Percentiles rank a stretch among this genome's conserved stretches.
phyloP scores from a whole-genome alignment of 805 yeast species.

The Wickerhamomyces sydowiorum region DNA sequence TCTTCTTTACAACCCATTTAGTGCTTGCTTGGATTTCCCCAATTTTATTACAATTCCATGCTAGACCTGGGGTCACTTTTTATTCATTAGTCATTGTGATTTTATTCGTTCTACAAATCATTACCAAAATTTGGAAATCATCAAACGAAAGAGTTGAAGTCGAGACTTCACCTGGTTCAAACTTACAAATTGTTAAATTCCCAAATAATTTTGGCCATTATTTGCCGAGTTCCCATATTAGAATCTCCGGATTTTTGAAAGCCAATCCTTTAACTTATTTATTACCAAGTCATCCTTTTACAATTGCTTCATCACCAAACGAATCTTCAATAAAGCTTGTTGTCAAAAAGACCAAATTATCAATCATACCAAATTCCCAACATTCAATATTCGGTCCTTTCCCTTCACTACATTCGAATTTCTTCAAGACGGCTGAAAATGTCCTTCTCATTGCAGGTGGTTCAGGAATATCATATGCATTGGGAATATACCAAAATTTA shows the following conservation, averaged over 20 bases:
- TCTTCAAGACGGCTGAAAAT: conserved; percentile 43
- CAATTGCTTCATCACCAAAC: conserved; percentile 42
- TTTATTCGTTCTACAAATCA: conserved; percentile 32
- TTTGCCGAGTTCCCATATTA: conserved; percentile 52
- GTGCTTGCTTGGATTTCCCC: conserved; percentile 41
- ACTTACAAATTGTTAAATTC: conserved; percentile 20
- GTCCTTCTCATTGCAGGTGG: conserved; percentile 64
- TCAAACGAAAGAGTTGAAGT: conserved; percentile 11
- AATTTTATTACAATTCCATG: conserved; percentile 48
- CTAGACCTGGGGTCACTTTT: conserved; percentile 59
- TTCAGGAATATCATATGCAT: conserved; percentile 62
- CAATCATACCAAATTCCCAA: conserved; percentile 24
- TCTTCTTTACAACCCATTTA: conserved; percentile 55
- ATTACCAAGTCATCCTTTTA: conserved; percentile 63
- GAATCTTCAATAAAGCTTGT: conserved; percentile 38
- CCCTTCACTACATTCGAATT: conserved; percentile 37
- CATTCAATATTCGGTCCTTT: conserved; percentile 37
- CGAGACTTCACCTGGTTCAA: conserved; percentile 13
- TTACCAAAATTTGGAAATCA: conserved; percentile 25
- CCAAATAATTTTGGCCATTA: conserved; percentile 24
- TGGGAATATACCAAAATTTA: conserved; percentile 44
- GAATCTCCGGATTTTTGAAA: conserved; percentile 35
- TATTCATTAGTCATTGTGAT: conserved; percentile 24
- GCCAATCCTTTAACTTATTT: conserved; percentile 38
- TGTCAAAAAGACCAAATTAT: conserved; percentile 34